These are phyloP conservation scores for Penicillium griseofulvum DNA, from an alignment of 2,329 filamentous ascomycete species.

Conservation along the genomic window DNA sequence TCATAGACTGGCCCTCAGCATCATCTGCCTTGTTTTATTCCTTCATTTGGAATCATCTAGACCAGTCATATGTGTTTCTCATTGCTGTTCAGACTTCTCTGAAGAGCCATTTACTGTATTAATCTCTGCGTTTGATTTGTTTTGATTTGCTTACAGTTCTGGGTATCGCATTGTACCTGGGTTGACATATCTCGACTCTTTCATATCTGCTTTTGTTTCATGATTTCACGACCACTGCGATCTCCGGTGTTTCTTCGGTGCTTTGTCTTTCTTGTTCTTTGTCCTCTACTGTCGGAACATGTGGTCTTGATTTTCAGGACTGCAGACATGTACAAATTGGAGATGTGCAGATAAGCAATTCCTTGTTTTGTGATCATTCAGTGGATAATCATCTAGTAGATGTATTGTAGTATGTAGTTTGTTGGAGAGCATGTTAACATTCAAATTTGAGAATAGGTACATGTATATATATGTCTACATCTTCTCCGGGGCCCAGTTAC, in stretches of 20 bases:
- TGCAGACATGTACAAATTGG: constrained; percentile 19
- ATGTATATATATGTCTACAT: background rate
- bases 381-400: background rate
- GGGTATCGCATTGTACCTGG: background rate
- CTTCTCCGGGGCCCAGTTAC: no score
- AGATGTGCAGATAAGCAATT: constrained; percentile 20
- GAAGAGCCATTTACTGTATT: constrained; percentile 19
- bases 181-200: constrained; percentile 2
- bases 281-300: constrained; percentile 5
- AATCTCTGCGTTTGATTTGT: constrained; percentile 17
- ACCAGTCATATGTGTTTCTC: constrained; percentile 13
- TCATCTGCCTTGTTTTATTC: constrained; percentile 7
- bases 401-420: background rate
- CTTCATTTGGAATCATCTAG: constrained; percentile 15
- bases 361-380: background rate
- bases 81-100: constrained; percentile 2
- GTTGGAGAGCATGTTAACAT: background rate
- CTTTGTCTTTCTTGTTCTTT: constrained; percentile 7
- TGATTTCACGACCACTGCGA: constrained; percentile 16
- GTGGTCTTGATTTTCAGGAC: background rate
- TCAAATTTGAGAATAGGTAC: background rate
- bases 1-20: constrained; percentile 18
- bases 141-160: constrained; percentile 1
- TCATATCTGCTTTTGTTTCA: constrained; percentile 6
- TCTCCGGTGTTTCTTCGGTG: constrained; percentile 10